Conservation (phyloP, 352 stramenopile genomes). For the Phytophthora colocasiae region DNA sequence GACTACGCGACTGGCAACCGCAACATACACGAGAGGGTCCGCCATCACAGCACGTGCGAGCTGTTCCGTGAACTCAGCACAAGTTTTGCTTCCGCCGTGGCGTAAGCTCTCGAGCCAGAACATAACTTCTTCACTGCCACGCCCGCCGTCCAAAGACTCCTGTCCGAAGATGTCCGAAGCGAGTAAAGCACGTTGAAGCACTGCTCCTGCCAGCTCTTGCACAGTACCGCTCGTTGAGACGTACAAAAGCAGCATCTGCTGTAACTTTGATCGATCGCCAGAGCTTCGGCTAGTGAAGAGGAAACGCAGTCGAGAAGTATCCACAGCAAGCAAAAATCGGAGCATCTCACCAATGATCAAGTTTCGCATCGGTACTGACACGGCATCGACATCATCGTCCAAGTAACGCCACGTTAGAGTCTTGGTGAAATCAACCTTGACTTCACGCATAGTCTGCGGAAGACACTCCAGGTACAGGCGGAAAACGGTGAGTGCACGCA, state of each 20-base stretch:
- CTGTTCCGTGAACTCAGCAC: conserved; percentile 55
- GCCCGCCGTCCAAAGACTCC: conserved; percentile 19
- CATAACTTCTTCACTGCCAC: conserved; percentile 57
- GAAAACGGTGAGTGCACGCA: conserved; percentile 77
- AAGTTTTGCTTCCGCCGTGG: conserved; percentile 36
- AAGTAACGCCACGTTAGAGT: conserved; percentile 69
- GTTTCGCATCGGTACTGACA: conserved; percentile 43
- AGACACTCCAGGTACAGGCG: conserved; percentile 80
- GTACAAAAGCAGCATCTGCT: conserved; percentile 71
- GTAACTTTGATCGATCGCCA: conserved; percentile 55
- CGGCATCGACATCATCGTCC: conserved; percentile 19
- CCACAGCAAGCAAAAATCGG: conserved; percentile 67
- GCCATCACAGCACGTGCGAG: conserved; percentile 50
- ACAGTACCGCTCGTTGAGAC: conserved; percentile 49
- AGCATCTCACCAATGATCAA: conserved; percentile 79
- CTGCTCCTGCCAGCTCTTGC: conserved; percentile 47
- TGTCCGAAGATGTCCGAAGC: conserved; percentile 67
- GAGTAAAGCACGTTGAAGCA: conserved; percentile 64
- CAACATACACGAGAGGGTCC: conserved; percentile 60
- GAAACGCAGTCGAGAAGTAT: conserved; percentile 63
- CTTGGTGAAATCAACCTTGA: conserved; percentile 89
- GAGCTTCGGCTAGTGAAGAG: conserved; percentile 42
- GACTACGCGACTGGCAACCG: conserved; percentile 30
- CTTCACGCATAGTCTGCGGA: conserved; percentile 75
- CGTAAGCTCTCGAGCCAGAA: conserved; percentile 75